A percentile compares a stretch with the other conserved stretches of the same genome.
Evolutionary conservation across 805 yeast species (phyloP).

Genomic region (Teunomyces tritomae): DNA sequence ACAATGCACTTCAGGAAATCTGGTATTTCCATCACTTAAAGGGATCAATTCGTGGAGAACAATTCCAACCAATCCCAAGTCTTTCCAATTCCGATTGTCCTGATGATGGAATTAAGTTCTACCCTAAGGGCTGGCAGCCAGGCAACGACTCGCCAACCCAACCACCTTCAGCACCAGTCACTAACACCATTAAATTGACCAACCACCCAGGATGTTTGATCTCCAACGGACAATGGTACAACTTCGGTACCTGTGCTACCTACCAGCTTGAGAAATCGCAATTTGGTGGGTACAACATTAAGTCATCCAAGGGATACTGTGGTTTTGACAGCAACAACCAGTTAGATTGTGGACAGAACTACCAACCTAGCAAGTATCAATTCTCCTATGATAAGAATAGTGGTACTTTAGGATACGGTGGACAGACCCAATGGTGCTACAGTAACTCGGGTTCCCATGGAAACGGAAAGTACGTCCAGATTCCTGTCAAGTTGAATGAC

Average conservation of each 20-base stretch:
- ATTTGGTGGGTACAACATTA: constrained; percentile 71
- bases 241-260: constrained; percentile 82
- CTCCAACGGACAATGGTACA: constrained; percentile 82
- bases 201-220: constrained; percentile 74
- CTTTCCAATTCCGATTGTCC: constrained; percentile 62
- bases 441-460: constrained; percentile 15
- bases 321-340: constrained; percentile 26
- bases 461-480: constrained; percentile 20
- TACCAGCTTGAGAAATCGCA: constrained; percentile 55
- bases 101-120: constrained; percentile 60
- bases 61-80: constrained; percentile 45
- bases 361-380: constrained; percentile 42
- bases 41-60: constrained; percentile 17
- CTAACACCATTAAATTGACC: constrained; percentile 41
- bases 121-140: constrained; percentile 55
- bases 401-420: constrained; percentile 57
- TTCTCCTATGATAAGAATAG: constrained; percentile 52
- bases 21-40: constrained; percentile 25
- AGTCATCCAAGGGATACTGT: constrained; percentile 75
- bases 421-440: constrained; percentile 57
- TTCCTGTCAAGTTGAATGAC: constrained; percentile 20
- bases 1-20: constrained; percentile 31
- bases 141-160: neutral
- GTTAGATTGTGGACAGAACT: constrained; percentile 12
- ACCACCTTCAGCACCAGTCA: constrained; percentile 21